Percentiles rank a stretch among this genome's conserved stretches.
These are phyloP conservation scores for Orbilia quercus DNA, from an alignment of 2,329 filamentous ascomycete species.

Conservation along the genomic window DNA sequence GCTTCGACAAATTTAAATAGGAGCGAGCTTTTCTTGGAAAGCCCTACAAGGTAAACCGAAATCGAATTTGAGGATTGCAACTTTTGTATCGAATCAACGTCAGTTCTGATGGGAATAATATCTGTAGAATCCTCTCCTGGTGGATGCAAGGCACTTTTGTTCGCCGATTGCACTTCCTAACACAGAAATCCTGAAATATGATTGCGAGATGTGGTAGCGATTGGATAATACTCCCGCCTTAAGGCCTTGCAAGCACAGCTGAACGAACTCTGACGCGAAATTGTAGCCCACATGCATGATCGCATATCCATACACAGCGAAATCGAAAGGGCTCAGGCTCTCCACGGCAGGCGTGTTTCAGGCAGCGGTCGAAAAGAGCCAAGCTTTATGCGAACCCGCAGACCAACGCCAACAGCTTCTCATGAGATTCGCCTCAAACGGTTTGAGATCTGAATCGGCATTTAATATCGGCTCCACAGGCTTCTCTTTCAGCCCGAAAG, in stretches of 20 bases:
- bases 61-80: too few species aligned
- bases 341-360: conserved; percentile 9
- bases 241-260: too few species aligned
- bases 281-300: too few species aligned
- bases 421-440: conserved; percentile 17
- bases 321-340: background rate
- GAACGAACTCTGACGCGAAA: too few species aligned
- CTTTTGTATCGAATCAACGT: too few species aligned
- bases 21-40: too few species aligned
- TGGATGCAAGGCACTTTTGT: background rate
- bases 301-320: background rate
- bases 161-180: background rate
- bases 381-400: conserved; percentile 42
- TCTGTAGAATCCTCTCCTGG: background rate
- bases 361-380: conserved; percentile 33
- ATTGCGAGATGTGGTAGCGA: too few species aligned
- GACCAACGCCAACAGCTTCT: conserved; percentile 9
- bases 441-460: conserved; percentile 16
- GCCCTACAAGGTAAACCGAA: too few species aligned
- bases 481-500: too few species aligned
- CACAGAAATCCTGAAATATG: background rate
- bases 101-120: background rate
- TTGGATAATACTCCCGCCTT: too few species aligned
- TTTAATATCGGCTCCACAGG: background rate
- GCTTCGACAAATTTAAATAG: too few species aligned